These are phyloP conservation scores for Trichosporon sp. DNA, from an alignment of 1,284 basidiomycete species.

Conservation along the genomic window DNA sequence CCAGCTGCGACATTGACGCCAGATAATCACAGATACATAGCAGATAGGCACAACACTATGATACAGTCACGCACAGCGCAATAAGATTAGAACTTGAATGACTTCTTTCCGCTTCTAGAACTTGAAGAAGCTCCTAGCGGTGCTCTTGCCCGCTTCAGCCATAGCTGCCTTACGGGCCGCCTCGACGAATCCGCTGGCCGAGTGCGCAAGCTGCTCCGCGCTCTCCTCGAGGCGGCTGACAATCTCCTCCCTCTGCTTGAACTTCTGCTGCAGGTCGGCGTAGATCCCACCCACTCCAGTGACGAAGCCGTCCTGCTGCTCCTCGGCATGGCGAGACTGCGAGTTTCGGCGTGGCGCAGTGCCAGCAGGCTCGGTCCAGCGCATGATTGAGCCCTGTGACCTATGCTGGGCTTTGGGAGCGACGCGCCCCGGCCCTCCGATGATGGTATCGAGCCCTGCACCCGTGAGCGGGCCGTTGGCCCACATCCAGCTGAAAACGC, in stretches of 20 bases:
- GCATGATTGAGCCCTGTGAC: not conserved
- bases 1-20: too few species aligned
- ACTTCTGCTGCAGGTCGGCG: not conserved
- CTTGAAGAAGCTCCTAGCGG: not conserved
- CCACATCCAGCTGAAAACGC: constrained; percentile 46
- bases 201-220: not conserved
- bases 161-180: not conserved
- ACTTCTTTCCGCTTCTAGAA: too few species aligned
- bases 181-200: not conserved
- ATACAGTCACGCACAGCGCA: too few species aligned
- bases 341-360: not conserved
- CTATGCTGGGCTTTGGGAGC: not conserved
- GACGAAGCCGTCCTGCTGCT: not conserved
- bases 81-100: too few species aligned
- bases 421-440: not conserved
- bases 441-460: constrained; percentile 38
- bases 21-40: not conserved
- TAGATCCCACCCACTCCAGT: not conserved
- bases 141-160: not conserved
- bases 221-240: not conserved
- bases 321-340: not conserved
- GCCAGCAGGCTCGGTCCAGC: not conserved
- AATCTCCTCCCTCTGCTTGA: not conserved
- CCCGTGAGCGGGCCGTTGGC: constrained; percentile 46
- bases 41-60: not conserved